A percentile compares a stretch with the other conserved stretches of the same genome.
Conservation (phyloP, 2,329 filamentous ascomycete species). For the Xylariaceae sp. region DNA sequence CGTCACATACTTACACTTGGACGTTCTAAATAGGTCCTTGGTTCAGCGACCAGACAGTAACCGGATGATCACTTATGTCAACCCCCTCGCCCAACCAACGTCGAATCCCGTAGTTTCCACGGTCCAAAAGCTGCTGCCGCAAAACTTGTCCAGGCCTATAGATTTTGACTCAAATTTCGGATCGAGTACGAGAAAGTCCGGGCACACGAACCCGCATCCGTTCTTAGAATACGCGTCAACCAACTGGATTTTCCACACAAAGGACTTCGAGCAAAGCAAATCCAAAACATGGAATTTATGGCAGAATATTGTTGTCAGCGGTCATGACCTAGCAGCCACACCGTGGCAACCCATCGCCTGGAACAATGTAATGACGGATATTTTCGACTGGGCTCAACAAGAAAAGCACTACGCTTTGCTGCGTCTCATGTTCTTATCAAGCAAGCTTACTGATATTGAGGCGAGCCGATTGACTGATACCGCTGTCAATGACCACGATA, state of each 20-base stretch:
- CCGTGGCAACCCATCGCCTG: neutral
- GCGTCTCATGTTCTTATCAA: neutral
- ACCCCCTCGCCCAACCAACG: neutral
- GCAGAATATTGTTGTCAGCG: constrained; percentile 1
- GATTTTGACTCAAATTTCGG: neutral
- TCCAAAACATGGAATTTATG: constrained; percentile 11
- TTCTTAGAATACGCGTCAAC: constrained; percentile 15
- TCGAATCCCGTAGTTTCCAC: neutral
- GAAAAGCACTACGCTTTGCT: neutral
- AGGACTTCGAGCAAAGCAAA: constrained; percentile 1
- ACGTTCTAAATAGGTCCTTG: constrained; percentile 35
- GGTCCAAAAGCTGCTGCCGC: neutral
- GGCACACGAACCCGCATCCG: neutral
- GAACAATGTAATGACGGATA: neutral
- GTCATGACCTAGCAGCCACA: neutral
- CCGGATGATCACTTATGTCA: neutral
- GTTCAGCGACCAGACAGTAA: constrained; percentile 29
- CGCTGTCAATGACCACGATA: neutral
- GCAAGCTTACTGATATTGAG: neutral
- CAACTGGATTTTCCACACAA: constrained; percentile 16
- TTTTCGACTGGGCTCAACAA: neutral
- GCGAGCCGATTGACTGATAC: neutral
- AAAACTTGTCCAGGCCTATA: neutral
- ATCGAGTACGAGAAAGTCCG: neutral
- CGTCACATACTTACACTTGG: constrained; percentile 37